phyloP scores from a whole-genome alignment of 2,329 filamentous ascomycete genomes.

The Pseudocercospora crystallina region DNA sequence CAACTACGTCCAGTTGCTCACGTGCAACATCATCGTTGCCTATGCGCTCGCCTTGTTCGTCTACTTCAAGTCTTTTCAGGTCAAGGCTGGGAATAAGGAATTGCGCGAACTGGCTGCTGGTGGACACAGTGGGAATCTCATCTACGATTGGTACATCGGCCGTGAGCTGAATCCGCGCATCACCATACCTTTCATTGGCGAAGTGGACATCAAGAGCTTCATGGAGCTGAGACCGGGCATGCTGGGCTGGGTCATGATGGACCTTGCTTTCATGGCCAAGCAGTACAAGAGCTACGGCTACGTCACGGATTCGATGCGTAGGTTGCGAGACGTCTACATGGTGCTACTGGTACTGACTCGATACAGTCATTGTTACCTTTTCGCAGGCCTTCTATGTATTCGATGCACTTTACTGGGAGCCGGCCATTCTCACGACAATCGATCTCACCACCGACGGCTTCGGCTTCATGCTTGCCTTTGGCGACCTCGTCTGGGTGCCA shows the following conservation, averaged over 20 bases:
- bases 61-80: slow-evolving; percentile 78
- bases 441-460: slow-evolving; percentile 93
- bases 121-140: slow-evolving; percentile 75
- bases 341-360: slow-evolving; percentile 12
- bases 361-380: slow-evolving; percentile 64
- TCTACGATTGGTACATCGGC: slow-evolving; percentile 97
- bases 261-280: slow-evolving; percentile 79
- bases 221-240: slow-evolving; percentile 90
- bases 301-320: slow-evolving; percentile 75
- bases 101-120: slow-evolving; percentile 78
- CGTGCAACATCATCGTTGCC: slow-evolving; percentile 76
- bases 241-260: slow-evolving; percentile 82
- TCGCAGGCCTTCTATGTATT: slow-evolving; percentile 82
- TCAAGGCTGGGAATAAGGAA: slow-evolving; percentile 71
- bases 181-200: slow-evolving; percentile 73
- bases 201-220: slow-evolving; percentile 86
- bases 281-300: slow-evolving; percentile 84
- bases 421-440: slow-evolving; percentile 87
- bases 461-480: slow-evolving; percentile 91
- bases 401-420: slow-evolving; percentile 83
- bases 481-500: slow-evolving; percentile 89
- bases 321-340: slow-evolving; percentile 8
- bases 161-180: slow-evolving; percentile 91
- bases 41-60: slow-evolving; percentile 72
- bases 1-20: slow-evolving; percentile 84